Evolutionary conservation across 768 basidiomycete genomes (phyloP).

Genomic region (Pseudohyphozyma bogoriensis): DNA sequence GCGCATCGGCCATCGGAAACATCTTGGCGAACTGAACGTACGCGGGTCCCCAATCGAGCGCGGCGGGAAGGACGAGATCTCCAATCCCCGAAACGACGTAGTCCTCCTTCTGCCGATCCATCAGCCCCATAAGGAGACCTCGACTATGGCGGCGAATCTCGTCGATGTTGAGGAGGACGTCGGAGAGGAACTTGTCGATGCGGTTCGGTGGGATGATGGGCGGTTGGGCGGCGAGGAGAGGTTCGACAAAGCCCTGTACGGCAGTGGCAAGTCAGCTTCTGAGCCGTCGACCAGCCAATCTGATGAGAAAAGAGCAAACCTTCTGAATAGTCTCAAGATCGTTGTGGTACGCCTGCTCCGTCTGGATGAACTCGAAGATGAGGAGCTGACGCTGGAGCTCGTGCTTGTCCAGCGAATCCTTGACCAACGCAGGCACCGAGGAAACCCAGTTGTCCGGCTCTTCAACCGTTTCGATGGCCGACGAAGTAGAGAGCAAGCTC

Average conservation of each 20-base stretch:
- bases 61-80: slow-evolving; percentile 76
- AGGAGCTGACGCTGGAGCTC: slow-evolving; percentile 51
- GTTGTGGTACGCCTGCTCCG: slow-evolving; percentile 79
- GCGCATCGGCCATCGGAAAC: slow-evolving; percentile 65
- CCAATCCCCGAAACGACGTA: slow-evolving; percentile 69
- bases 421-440: slow-evolving; percentile 62
- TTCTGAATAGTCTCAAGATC: slow-evolving; percentile 76
- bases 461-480: slow-evolving; percentile 4
- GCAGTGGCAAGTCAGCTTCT: too few relatives aligned
- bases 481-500: slow-evolving; percentile 28
- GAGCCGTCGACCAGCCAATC: not conserved
- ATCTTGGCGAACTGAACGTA: slow-evolving; percentile 60
- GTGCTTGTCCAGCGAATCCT: slow-evolving; percentile 58
- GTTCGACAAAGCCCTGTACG: slow-evolving; percentile 61
- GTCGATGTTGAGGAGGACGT: slow-evolving; percentile 79
- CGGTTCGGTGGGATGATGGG: slow-evolving; percentile 54
- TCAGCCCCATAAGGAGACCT: slow-evolving; percentile 71
- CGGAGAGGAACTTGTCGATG: slow-evolving; percentile 74
- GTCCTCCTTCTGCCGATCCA: slow-evolving; percentile 73
- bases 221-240: slow-evolving; percentile 60
- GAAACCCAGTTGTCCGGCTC: slow-evolving; percentile 63
- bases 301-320: slow-evolving; percentile 40
- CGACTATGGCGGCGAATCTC: slow-evolving; percentile 77
- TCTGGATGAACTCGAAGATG: slow-evolving; percentile 76
- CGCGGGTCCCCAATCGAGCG: slow-evolving; percentile 71